These are phyloP conservation scores for Emmonsiellopsis sp. DNA, from an alignment of 2,329 filamentous ascomycete species.

Conservation along the genomic window DNA sequence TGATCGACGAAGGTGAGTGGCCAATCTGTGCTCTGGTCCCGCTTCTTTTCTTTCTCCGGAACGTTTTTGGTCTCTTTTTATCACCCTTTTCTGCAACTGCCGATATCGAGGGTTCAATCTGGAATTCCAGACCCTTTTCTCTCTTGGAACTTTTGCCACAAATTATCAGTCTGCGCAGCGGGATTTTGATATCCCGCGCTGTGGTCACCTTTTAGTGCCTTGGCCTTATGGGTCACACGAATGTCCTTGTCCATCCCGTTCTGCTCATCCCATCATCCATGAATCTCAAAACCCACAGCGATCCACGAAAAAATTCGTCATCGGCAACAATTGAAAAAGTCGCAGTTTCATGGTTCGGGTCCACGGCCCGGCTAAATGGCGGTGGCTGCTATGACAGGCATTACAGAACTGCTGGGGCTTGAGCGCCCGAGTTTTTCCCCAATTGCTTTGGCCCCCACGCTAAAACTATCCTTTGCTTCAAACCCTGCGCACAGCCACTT, in stretches of 20 bases:
- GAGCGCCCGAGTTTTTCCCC: not conserved
- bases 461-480: not conserved
- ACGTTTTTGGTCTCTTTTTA: not conserved
- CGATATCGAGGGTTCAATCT: not conserved
- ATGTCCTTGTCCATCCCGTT: not conserved
- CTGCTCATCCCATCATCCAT: not conserved
- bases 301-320: not conserved
- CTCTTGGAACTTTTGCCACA: not conserved
- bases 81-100: not conserved
- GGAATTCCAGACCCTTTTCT: not conserved
- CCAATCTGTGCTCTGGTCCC: not conserved
- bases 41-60: conserved; percentile 9
- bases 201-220: not conserved
- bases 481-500: not conserved
- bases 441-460: not conserved
- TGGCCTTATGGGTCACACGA: not conserved
- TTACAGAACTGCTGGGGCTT: not conserved
- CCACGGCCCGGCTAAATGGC: not conserved
- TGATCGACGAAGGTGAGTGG: conserved; percentile 79
- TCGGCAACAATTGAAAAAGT: not conserved
- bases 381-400: not conserved
- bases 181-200: not conserved
- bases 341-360: not conserved
- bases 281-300: not conserved
- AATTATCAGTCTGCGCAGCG: too few relatives aligned